Percentiles rank a stretch among this genome's conserved stretches.
Conservation (phyloP, 768 basidiomycete genomes). For the Boletus sp. region DNA sequence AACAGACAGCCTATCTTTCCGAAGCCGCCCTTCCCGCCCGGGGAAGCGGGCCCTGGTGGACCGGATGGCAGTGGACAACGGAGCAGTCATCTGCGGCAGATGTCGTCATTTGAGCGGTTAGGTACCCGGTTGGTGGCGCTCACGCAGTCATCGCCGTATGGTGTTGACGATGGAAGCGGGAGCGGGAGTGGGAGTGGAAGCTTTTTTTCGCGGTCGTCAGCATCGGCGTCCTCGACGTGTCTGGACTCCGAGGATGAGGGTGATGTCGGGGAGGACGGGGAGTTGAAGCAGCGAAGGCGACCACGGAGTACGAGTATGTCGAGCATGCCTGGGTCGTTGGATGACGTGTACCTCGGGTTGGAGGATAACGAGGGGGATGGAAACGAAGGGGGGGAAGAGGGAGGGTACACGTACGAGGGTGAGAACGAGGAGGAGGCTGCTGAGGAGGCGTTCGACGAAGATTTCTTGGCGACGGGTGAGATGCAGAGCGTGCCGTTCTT, state of each 20-base stretch:
- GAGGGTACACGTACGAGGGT: conserved; percentile 31
- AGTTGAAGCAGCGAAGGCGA: conserved; percentile 38
- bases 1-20: conserved; percentile 35
- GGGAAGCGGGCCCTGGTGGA: neutral
- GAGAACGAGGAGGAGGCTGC: conserved; percentile 60
- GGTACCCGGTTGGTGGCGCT: conserved; percentile 56
- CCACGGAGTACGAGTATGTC: conserved; percentile 61
- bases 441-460: conserved; percentile 76
- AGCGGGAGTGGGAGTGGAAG: conserved; percentile 42
- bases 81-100: conserved; percentile 55
- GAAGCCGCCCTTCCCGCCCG: conserved; percentile 31
- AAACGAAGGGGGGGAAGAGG: conserved; percentile 34
- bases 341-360: conserved; percentile 55
- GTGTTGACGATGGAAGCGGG: conserved; percentile 15
- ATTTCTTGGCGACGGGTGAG: conserved; percentile 74
- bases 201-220: conserved; percentile 52
- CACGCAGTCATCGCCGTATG: conserved; percentile 36
- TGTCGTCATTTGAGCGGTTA: conserved; percentile 74
- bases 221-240: conserved; percentile 47
- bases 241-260: conserved; percentile 49
- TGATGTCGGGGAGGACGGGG: conserved; percentile 36
- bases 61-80: conserved; percentile 25
- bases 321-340: conserved; percentile 85
- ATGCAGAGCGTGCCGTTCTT: conserved; percentile 77
- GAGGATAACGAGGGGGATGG: conserved; percentile 48